These are phyloP conservation scores for Agrostemma githago DNA, from an alignment of 148 eudicot species.

Conservation along the genomic window DNA sequence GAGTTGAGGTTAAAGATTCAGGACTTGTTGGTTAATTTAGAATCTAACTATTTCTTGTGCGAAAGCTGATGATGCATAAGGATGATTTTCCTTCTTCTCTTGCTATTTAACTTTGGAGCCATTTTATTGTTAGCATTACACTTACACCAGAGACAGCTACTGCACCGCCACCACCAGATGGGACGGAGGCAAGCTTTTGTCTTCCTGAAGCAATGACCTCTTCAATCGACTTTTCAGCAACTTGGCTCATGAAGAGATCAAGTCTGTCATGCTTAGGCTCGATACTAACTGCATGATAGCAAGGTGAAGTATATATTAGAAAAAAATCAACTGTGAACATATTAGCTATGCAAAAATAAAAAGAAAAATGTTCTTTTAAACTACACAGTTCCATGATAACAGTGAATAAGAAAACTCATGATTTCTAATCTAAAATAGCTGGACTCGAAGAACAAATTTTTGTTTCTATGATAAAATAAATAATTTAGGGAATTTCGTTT, in stretches of 20 bases:
- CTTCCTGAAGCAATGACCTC: slow-evolving; percentile 82
- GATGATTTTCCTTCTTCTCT: slow-evolving; percentile 49
- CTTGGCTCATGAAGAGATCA: slow-evolving; percentile 54
- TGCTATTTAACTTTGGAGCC: slow-evolving; percentile 2
- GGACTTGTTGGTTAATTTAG: not conserved
- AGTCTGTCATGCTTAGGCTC: slow-evolving; percentile 66
- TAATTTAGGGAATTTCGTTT: no score
- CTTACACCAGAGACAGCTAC: slow-evolving; percentile 35
- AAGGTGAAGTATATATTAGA: not conserved
- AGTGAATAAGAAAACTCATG: no score
- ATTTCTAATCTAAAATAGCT: no score
- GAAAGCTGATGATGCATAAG: not conserved
- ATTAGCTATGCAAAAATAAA: no score
- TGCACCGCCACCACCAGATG: slow-evolving; percentile 65
- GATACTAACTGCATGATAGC: slow-evolving; percentile 51
- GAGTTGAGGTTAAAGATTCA: not conserved
- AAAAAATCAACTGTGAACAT: not conserved
- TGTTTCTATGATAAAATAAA: no score
- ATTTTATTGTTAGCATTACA: not conserved
- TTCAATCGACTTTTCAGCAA: slow-evolving; percentile 59
- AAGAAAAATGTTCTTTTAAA: no score
- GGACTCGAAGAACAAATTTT: no score
- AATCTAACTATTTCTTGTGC: not conserved
- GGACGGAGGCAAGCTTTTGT: slow-evolving; percentile 84
- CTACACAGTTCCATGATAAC: no score